Conservation (phyloP, 257 asterid species). For the Henckelia pumila region DNA sequence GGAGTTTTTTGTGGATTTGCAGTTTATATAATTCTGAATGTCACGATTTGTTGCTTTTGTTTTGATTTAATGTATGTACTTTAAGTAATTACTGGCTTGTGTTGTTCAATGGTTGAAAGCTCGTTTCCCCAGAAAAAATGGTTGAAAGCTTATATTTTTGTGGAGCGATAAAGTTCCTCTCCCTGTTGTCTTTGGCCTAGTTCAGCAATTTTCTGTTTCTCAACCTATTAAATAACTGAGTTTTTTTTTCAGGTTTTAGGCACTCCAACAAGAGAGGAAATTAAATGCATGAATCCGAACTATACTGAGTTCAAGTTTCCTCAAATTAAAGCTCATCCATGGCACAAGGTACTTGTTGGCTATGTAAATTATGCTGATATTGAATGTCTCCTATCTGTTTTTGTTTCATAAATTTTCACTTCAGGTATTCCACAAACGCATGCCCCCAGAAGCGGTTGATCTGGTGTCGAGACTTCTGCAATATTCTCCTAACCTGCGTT, state of each 20-base stretch:
- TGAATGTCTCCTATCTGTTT: conserved; percentile 8
- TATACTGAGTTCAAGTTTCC: conserved; percentile 81
- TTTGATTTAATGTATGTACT: not conserved
- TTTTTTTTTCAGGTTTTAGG: conserved; percentile 61
- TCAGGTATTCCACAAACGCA: conserved; percentile 76
- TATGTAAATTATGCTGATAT: not conserved
- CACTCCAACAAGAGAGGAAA: conserved; percentile 87
- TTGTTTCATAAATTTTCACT: conserved; percentile 18
- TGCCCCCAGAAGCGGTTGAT: conserved; percentile 83
- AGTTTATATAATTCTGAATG: conserved; percentile 13
- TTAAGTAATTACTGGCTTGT: not conserved
- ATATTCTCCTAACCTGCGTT: conserved; percentile 75
- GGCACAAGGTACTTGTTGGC: conserved; percentile 62
- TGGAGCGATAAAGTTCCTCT: not conserved
- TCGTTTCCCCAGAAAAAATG: too few species aligned
- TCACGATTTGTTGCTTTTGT: conserved; percentile 5
- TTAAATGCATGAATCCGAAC: conserved; percentile 85
- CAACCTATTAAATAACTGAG: conserved; percentile 17
- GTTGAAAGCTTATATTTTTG: not conserved
- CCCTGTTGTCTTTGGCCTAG: not conserved
- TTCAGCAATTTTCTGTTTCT: conserved; percentile 8
- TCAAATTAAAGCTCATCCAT: conserved; percentile 79
- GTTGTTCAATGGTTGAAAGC: not conserved
- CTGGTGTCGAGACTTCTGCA: conserved; percentile 79
- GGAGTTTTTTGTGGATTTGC: not conserved